A percentile compares a stretch with the other conserved stretches of the same genome.
Evolutionary conservation across 2,329 filamentous ascomycete genomes (phyloP).

Genomic region (Penicillium sp.): DNA sequence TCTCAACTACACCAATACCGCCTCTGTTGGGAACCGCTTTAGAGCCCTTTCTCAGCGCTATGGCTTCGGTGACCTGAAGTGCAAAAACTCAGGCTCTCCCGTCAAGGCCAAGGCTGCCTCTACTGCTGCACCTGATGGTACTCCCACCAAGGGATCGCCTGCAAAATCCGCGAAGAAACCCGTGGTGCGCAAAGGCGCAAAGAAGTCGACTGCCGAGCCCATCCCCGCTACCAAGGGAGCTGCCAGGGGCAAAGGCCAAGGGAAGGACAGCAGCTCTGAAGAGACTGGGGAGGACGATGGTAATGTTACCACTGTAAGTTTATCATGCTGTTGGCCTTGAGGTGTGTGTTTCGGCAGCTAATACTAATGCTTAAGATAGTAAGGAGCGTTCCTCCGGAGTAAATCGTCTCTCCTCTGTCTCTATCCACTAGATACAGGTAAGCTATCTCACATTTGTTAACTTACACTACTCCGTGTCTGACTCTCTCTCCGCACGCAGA

Average conservation of each 20-base stretch:
- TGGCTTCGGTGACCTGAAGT: conserved; percentile 26
- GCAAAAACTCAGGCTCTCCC: conserved; percentile 4
- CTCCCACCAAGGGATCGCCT: background rate
- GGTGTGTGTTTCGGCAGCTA: background rate
- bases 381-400: background rate
- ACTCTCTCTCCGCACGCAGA: background rate
- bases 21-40: conserved; percentile 35
- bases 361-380: background rate
- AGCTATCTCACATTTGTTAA: background rate
- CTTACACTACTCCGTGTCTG: background rate
- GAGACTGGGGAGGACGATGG: background rate
- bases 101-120: background rate
- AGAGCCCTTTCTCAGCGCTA: conserved; percentile 32
- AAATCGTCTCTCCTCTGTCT: background rate
- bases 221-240: conserved; percentile 23
- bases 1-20: conserved; percentile 34
- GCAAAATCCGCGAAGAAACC: conserved; percentile 5
- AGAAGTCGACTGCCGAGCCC: conserved; percentile 22
- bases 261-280: background rate
- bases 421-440: background rate
- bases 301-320: background rate
- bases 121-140: background rate
- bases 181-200: conserved; percentile 26
- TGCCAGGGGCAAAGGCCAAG: background rate
- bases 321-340: background rate